Base-by-base conservation (phyloP, 371 early-diverging fungal genomes). In the Mortierella sp. region DNA sequence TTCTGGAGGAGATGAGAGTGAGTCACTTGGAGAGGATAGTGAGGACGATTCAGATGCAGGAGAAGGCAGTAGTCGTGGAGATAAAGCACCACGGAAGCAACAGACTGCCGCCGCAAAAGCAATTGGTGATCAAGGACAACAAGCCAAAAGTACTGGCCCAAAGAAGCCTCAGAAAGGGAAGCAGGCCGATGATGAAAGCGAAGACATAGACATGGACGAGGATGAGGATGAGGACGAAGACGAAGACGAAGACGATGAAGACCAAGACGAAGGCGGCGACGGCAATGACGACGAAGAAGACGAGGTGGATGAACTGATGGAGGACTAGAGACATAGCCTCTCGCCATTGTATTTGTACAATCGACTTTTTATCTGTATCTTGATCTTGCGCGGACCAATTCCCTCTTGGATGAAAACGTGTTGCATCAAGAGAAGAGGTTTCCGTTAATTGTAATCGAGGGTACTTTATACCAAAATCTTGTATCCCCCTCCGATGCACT, bases 261-360 rank as follows among this genome's bases (percentile, higher is more conserved):
- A 28, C 23, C 48, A 48, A 0, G 55, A 62, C 13, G 56, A 56
- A 5, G 64, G 46, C 10, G 53, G 43, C 10, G 43, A 54, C 18
- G 52, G 54, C 0, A 46, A 45, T 2, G 60, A 59, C 5, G 64
- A 56, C 13, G 64, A 55, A 2, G 56, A 34, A 18, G 51, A 64
- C 4, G 56, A 56, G 21, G 48, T 59, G 0, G 60, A 59, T 28
- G 60, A 59, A 51, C 27, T 59, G 27, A 42, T 51, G 41, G 60
- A 59, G 23, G 67, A 67, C 16, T 57, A 52, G 19, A 42, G 10
- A 42, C 12, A 34, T 34, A 34, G n/a, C n/a, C n/a, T n/a, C n/a
- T n/a, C n/a, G n/a, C 5, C 38, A 38, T 5, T 38, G 38, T 38
- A 38, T 8, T 38, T 38, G 12, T 38, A 38, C 8, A 5, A 38